phyloP scores from a whole-genome alignment of 805 yeast species.

The Candida alai region DNA sequence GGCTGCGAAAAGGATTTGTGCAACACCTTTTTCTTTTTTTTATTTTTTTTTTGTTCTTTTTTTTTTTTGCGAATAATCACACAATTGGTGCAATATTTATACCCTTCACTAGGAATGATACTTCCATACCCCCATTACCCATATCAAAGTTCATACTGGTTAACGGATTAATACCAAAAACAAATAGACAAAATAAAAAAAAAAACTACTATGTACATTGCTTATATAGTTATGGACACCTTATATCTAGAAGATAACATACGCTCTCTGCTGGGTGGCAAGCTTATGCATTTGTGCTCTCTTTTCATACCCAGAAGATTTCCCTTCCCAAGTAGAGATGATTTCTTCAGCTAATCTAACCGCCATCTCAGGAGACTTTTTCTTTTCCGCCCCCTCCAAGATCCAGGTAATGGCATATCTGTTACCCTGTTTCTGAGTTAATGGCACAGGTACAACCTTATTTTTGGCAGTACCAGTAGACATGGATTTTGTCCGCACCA shows the following conservation, averaged over 20 bases:
- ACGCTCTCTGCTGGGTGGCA: constrained; percentile 87
- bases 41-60: no score
- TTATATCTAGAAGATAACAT: no score
- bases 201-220: neutral
- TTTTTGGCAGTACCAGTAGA: constrained; percentile 86
- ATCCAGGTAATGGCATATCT: constrained; percentile 91
- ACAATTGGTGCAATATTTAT: no score
- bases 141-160: neutral
- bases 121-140: neutral
- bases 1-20: no score
- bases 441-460: constrained; percentile 75
- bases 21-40: no score
- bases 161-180: constrained; percentile 1
- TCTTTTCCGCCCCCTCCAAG: constrained; percentile 74
- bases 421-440: constrained; percentile 75
- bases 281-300: constrained; percentile 76
- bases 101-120: no score
- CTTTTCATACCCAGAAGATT: constrained; percentile 80
- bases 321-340: constrained; percentile 70
- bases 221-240: no score
- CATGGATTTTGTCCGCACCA: constrained; percentile 71
- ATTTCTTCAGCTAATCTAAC: constrained; percentile 93
- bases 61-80: no score
- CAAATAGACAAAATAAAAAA: constrained; percentile 1
- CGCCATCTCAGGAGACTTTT: constrained; percentile 74